Evolutionary conservation across 768 basidiomycete genomes (phyloP).

Genomic region (Lentinus brumalis): DNA sequence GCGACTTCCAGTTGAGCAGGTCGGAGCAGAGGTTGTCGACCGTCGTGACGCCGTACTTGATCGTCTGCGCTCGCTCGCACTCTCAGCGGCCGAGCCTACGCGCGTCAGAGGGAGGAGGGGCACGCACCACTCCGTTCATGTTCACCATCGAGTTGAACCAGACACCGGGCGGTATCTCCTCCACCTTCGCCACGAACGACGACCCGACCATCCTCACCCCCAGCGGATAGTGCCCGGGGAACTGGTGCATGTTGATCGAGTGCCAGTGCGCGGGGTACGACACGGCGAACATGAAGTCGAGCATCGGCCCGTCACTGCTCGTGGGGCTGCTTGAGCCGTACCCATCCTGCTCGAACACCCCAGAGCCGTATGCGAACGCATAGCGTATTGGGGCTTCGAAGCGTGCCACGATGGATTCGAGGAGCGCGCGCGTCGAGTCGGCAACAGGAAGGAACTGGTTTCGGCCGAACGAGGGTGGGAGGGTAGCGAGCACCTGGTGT

Average conservation of each 20-base stretch:
- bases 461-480: slow-evolving; percentile 74
- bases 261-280: slow-evolving; percentile 94
- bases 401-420: slow-evolving; percentile 75
- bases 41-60: slow-evolving; percentile 97
- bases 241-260: slow-evolving; percentile 91
- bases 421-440: slow-evolving; percentile 74
- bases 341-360: slow-evolving; percentile 92
- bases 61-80: slow-evolving; percentile 52
- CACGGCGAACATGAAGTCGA: slow-evolving; percentile 97
- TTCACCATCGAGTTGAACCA: slow-evolving; percentile 96
- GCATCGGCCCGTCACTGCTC: slow-evolving; percentile 62
- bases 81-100: not conserved
- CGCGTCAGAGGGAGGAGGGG: slow-evolving; percentile 4
- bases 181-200: slow-evolving; percentile 75
- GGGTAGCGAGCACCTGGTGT: slow-evolving; percentile 45
- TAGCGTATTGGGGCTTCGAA: slow-evolving; percentile 94
- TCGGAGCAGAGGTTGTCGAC: slow-evolving; percentile 89
- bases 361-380: slow-evolving; percentile 97
- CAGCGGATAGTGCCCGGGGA: slow-evolving; percentile 88
- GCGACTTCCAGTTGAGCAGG: slow-evolving; percentile 87
- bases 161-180: slow-evolving; percentile 79
- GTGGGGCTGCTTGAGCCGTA: slow-evolving; percentile 44
- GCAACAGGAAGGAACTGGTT: slow-evolving; percentile 83
- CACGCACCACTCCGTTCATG: slow-evolving; percentile 80
- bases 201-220: slow-evolving; percentile 86